A percentile compares a stretch with the other conserved stretches of the same genome.
These are phyloP conservation scores for Microdochium bolleyi DNA, from an alignment of 2,329 filamentous ascomycete genomes.

Conservation along the genomic window DNA sequence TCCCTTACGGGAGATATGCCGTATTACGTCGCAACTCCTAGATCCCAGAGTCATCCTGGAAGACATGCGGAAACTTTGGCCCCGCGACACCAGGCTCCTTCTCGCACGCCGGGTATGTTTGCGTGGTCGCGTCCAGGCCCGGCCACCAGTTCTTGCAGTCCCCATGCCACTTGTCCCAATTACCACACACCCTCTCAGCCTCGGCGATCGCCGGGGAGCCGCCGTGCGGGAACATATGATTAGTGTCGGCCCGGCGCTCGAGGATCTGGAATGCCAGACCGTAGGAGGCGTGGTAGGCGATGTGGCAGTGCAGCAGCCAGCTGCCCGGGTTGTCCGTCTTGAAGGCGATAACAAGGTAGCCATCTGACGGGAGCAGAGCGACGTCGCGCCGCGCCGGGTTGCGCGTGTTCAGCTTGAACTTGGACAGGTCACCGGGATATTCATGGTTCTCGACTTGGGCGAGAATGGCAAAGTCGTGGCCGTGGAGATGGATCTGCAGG, in stretches of 20 bases:
- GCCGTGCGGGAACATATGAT: background rate
- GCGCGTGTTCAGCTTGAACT: constrained; percentile 19
- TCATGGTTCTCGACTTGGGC: constrained; percentile 10
- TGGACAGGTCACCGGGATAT: constrained; percentile 9
- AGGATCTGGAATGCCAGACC: constrained; percentile 45
- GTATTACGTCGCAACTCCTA: no score
- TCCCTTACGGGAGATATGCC: no score
- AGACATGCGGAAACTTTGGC: background rate
- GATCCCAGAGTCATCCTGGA: constrained; percentile 21
- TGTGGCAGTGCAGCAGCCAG: constrained; percentile 39
- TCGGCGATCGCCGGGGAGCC: constrained; percentile 1
- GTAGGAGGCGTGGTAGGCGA: constrained; percentile 38
- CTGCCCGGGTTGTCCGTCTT: constrained; percentile 40
- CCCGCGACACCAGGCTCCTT: no score
- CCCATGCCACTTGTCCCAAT: constrained; percentile 3
- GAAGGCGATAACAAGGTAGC: constrained; percentile 39
- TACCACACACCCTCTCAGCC: constrained; percentile 1
- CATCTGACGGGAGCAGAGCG: constrained; percentile 29
- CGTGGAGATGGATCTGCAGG: constrained; percentile 18
- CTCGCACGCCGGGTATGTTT: background rate
- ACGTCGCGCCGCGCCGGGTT: constrained; percentile 40
- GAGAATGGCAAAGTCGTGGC: constrained; percentile 24
- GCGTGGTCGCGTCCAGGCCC: background rate
- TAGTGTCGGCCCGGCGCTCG: constrained; percentile 18
- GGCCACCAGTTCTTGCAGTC: constrained; percentile 6